A percentile compares a stretch with the other conserved stretches of the same genome.
Evolutionary conservation across 441 rosid species (phyloP).

Genomic region (Pelargonium cotyledonis): DNA sequence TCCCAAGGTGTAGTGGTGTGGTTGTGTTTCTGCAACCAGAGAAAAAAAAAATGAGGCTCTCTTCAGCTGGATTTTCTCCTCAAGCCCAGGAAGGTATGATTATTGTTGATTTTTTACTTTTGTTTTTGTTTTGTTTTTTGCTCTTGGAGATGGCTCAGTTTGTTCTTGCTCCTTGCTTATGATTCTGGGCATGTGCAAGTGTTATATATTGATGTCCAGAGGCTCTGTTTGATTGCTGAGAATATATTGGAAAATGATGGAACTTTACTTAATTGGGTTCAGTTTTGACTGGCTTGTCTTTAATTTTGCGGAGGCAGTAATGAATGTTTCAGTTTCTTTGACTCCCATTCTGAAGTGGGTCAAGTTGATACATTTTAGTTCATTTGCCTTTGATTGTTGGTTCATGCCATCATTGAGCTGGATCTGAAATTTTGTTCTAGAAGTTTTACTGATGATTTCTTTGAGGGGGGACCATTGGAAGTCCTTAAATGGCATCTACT

Average conservation of each 20-base stretch:
- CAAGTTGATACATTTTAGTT: neutral
- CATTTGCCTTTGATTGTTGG: neutral
- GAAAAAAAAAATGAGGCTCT: constrained; percentile 58
- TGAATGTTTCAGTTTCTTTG: neutral
- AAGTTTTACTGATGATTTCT: neutral
- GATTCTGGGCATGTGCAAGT: no score
- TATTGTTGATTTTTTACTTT: constrained; percentile 14
- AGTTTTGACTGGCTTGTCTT: no score
- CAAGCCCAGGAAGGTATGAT: constrained; percentile 76
- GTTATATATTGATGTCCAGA: no score
- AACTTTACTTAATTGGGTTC: neutral
- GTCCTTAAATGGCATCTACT: neutral
- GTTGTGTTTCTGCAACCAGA: constrained; percentile 13
- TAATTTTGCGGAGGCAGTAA: neutral
- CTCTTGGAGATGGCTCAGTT: no score
- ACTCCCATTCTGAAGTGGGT: neutral
- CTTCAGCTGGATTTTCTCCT: constrained; percentile 83
- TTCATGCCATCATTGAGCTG: neutral
- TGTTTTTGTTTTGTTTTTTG: neutral
- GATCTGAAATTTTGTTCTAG: neutral
- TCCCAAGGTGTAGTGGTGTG: constrained; percentile 23
- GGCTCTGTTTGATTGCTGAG: no score
- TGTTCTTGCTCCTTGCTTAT: no score
- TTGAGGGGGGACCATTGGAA: neutral
- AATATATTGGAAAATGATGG: constrained; percentile 9